A percentile compares a stretch with the other conserved stretches of the same genome.
phyloP scores from a whole-genome alignment of 202 grass and related monocot species.

The Carex arenaria region DNA sequence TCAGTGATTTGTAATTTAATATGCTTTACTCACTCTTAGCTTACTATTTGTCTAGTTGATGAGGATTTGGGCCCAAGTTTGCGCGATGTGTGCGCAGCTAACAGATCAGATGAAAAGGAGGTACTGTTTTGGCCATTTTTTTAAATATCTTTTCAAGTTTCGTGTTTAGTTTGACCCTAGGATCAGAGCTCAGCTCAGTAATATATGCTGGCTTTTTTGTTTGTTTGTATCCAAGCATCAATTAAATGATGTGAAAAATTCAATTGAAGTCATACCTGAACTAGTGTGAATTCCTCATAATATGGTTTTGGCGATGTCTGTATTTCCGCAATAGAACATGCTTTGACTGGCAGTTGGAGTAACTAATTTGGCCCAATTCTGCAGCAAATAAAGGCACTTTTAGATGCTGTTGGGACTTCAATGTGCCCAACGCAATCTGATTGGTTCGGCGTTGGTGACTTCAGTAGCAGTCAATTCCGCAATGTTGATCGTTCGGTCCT shows the following conservation, averaged over 20 bases:
- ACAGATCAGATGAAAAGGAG: slow-evolving; percentile 97
- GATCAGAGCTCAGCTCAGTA: not conserved
- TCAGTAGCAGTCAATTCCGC: slow-evolving; percentile 45
- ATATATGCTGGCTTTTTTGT: slow-evolving; percentile 6
- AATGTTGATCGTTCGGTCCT: slow-evolving; percentile 68
- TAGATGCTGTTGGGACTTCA: slow-evolving; percentile 82
- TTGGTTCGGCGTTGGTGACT: slow-evolving; percentile 69
- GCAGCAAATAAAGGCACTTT: slow-evolving; percentile 91
- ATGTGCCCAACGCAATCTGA: slow-evolving; percentile 83
- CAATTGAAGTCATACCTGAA: not conserved
- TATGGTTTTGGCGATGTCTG: not conserved
- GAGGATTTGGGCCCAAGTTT: slow-evolving; percentile 73
- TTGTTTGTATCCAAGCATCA: slow-evolving; percentile 4
- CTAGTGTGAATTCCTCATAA: not conserved
- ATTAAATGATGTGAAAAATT: not conserved
- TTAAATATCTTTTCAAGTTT: slow-evolving; percentile 13
- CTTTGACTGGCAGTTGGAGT: slow-evolving; percentile 23
- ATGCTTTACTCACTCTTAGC: not conserved
- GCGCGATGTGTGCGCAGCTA: slow-evolving; percentile 81
- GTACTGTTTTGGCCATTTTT: slow-evolving; percentile 18
- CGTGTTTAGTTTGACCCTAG: not conserved
- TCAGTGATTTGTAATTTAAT: not conserved
- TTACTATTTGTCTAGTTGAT: slow-evolving; percentile 35
- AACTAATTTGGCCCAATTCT: slow-evolving; percentile 28
- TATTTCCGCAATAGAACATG: not conserved